Evolutionary conservation across 129 eudicot genomes (phyloP), one percentile per base, ranked within the genome.

Genomic region (Erigeron canadensis): DNA sequence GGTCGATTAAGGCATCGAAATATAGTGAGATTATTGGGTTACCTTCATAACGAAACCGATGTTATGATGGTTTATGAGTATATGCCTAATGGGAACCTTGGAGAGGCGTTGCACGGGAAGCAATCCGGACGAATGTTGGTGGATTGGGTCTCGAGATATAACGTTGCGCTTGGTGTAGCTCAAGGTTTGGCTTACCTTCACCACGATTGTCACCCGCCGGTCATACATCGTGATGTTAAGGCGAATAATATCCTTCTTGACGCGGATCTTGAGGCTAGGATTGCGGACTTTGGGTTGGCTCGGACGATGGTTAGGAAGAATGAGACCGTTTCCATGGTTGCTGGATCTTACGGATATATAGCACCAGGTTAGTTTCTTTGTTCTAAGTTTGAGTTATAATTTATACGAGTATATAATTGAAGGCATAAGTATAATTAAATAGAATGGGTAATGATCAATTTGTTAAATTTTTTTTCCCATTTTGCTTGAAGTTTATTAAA

Each of bases 111-210:
- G 57, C 94, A 87, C 51, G 87, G 87, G 42, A 82, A 87, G 46
- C 74, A 84, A 28, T 73, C 63, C 0, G 81, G 82, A 6, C 84
- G 74, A 65, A 77, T 77, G 80, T 59, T 87, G 73, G 87, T 87
- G 5, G 94, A 87, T 60, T 87, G 94, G 94, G 94, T 87, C 22
- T 84, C 89, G 5, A 81, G 94, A 76, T 87, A 87, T 57, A 84
- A 84, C 15, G 76, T 87, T 5, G 89, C 94, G 0, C n/a, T 87
- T 2, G 94, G 94, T 5, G 81, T 87, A 4, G 94, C 94, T 43
- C 87, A 87, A 0, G 94, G 94, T 50, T 43, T 87, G 75, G 89
- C 94, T 77, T 87, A 87, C 73, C 85, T 87, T 50, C 94, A 87
- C 72, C 84, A 84, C 68, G 89, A 84, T 63, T 87, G 94, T 34